Conservation (phyloP, 1,284 basidiomycete species). For the Singerocomus inundabilis region DNA sequence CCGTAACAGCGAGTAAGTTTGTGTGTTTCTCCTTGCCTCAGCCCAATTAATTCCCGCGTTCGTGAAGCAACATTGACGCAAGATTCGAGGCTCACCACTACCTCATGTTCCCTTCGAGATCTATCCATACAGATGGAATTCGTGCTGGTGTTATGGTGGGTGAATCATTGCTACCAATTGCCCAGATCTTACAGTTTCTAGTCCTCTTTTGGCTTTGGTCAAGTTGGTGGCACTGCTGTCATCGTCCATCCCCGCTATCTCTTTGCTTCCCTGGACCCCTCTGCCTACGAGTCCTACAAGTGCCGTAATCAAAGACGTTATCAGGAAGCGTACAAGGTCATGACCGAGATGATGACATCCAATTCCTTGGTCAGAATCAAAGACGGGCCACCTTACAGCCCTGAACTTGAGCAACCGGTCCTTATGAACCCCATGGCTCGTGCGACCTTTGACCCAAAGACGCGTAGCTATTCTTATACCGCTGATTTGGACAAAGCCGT, state of each 20-base stretch:
- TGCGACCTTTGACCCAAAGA: slow-evolving; percentile 79
- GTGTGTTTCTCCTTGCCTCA: slow-evolving; percentile 21
- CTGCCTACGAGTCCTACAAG: slow-evolving; percentile 76
- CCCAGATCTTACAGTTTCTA: slow-evolving; percentile 27
- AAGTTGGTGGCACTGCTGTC: slow-evolving; percentile 92
- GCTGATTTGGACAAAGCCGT: slow-evolving; percentile 58
- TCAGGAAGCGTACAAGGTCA: slow-evolving; percentile 83
- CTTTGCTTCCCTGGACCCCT: slow-evolving; percentile 77
- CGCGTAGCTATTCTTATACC: slow-evolving; percentile 80
- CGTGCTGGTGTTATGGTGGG: slow-evolving; percentile 84
- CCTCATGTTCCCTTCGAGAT: slow-evolving; percentile 96
- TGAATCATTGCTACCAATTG: background rate
- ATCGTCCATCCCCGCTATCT: slow-evolving; percentile 91
- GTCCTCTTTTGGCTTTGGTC: slow-evolving; percentile 99
- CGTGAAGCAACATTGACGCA: slow-evolving; percentile 82
- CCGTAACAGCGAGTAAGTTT: slow-evolving; percentile 84
- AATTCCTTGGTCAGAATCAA: slow-evolving; percentile 95
- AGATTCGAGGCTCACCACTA: slow-evolving; percentile 88
- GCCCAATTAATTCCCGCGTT: background rate
- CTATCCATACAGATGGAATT: slow-evolving; percentile 91
- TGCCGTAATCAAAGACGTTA: slow-evolving; percentile 67
- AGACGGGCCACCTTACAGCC: slow-evolving; percentile 87
- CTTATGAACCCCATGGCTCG: slow-evolving; percentile 93
- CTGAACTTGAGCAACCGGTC: slow-evolving; percentile 86
- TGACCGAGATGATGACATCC: slow-evolving; percentile 93